These are phyloP conservation scores for Phytophthora vignae DNA, from an alignment of 352 stramenopile species.

Conservation along the genomic window DNA sequence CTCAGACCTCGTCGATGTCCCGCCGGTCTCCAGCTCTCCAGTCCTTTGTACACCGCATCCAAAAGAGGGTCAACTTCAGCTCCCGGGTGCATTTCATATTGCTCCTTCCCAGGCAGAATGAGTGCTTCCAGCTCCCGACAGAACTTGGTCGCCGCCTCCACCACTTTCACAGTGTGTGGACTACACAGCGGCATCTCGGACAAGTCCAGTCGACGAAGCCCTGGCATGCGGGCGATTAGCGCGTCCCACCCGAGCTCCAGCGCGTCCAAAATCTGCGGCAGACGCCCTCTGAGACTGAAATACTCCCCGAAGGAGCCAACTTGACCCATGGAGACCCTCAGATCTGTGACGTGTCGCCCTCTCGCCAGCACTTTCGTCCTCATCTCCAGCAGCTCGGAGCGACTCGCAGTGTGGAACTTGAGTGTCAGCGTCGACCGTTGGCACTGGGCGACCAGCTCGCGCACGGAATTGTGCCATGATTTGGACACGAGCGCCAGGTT, in stretches of 20 bases:
- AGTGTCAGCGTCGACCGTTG: constrained; percentile 31
- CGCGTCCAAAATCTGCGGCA: constrained; percentile 32
- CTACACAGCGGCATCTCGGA: constrained; percentile 34
- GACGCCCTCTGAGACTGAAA: constrained; percentile 21
- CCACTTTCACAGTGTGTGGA: constrained; percentile 18
- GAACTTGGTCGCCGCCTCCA: constrained; percentile 29
- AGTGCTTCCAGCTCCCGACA: constrained; percentile 35
- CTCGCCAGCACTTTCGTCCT: constrained; percentile 9
- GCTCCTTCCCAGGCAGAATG: constrained; percentile 30
- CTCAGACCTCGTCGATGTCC: constrained; percentile 24
- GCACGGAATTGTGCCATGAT: constrained; percentile 26
- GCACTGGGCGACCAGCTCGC: constrained; percentile 25
- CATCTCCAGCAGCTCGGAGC: constrained; percentile 28
- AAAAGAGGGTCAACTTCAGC: constrained; percentile 17
- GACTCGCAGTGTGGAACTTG: constrained; percentile 29
- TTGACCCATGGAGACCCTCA: constrained; percentile 38
- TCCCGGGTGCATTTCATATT: constrained; percentile 3
- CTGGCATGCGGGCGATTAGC: constrained; percentile 19
- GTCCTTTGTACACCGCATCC: constrained; percentile 30
- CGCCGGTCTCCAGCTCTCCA: constrained; percentile 24
- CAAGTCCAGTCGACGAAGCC: constrained; percentile 31
- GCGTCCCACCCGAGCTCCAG: constrained; percentile 34
- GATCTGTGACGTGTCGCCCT: constrained; percentile 27
- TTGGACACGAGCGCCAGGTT: constrained; percentile 36
- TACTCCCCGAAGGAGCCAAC: constrained; percentile 21